Evolutionary conservation across 805 yeast species (phyloP).

Genomic region (Wickerhamomyces queroliae): DNA sequence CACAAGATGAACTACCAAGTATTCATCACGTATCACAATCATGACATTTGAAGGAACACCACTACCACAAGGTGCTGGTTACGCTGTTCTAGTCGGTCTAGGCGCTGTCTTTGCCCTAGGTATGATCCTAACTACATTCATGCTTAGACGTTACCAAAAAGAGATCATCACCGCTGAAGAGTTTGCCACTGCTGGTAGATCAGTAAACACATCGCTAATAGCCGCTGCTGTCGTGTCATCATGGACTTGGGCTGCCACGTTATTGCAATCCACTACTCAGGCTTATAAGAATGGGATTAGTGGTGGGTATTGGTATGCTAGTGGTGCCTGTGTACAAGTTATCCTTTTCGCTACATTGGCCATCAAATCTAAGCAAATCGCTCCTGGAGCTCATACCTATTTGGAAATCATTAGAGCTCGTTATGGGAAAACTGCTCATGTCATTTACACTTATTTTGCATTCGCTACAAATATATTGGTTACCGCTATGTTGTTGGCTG

Average conservation of each 20-base stretch:
- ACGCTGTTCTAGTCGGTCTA: constrained; percentile 84
- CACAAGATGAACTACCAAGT: too few relatives aligned
- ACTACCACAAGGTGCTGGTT: constrained; percentile 72
- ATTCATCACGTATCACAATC: too few relatives aligned
- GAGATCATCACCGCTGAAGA: constrained; percentile 92
- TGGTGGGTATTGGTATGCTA: constrained; percentile 71
- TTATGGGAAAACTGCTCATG: constrained; percentile 74
- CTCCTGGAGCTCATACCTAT: constrained; percentile 90
- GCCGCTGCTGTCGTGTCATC: constrained; percentile 89
- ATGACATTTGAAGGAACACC: constrained; percentile 2
- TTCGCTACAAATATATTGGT: constrained; percentile 84
- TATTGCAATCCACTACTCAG: constrained; percentile 70
- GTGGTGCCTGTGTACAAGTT: constrained; percentile 89
- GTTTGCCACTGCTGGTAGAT: constrained; percentile 88
- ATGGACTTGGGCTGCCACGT: constrained; percentile 93
- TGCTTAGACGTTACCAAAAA: constrained; percentile 71
- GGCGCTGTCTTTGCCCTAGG: constrained; percentile 74
- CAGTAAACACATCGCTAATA: constrained; percentile 78
- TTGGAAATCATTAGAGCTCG: constrained; percentile 78
- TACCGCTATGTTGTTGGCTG: constrained; percentile 87
- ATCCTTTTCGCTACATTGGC: constrained; percentile 83
- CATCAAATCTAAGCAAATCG: constrained; percentile 80
- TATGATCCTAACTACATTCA: constrained; percentile 70
- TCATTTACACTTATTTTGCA: constrained; percentile 70
- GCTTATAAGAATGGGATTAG: constrained; percentile 70